Evolutionary conservation across 495 filamentous ascomycete genomes (phyloP), one percentile per base, ranked within the genome.

Genomic region (Haplographium delicatum): DNA sequence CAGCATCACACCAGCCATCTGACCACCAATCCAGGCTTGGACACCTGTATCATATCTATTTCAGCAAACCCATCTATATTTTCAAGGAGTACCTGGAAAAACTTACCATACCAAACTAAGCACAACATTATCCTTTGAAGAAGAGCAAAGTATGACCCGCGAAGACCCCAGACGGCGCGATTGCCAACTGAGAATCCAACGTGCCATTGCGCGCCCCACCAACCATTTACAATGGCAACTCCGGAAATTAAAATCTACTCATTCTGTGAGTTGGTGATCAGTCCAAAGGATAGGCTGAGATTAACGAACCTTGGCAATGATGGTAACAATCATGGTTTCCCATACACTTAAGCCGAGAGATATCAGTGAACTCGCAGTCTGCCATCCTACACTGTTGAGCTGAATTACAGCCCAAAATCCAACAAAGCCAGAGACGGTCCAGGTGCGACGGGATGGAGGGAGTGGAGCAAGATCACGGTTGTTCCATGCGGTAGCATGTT

Each of bases 311-410:
- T n/a, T n/a, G n/a, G n/a, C n/a, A n/a, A n/a, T n/a, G n/a, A n/a
- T n/a, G n/a, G n/a, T n/a, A n/a, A n/a, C n/a, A n/a, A n/a, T n/a
- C n/a, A n/a, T n/a, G n/a, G n/a, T n/a, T n/a, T n/a, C n/a, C n/a
- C n/a, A n/a, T n/a, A n/a, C n/a, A n/a, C n/a, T n/a, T n/a, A n/a
- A n/a, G n/a, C n/a, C n/a, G n/a, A n/a, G n/a, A n/a, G n/a, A n/a
- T n/a, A n/a, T n/a, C n/a, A n/a, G n/a, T 34, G 61, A 64, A 52
- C 53, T 67, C 34, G 66, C 64, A 18, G 61, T 63, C 51, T 69
- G 66, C 67, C 67, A 69, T 50, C 65, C 66, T 10, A 51, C 23
- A 46, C 66, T 60, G 42, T 66, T 68, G 28, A 65, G 30, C 7
- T 57, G 59, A 10, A 47, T 55, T 24, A 65, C 30, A 4, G 62